Base-by-base conservation (phyloP, 1,284 basidiomycete species). In the Ganoderma meredithae region DNA sequence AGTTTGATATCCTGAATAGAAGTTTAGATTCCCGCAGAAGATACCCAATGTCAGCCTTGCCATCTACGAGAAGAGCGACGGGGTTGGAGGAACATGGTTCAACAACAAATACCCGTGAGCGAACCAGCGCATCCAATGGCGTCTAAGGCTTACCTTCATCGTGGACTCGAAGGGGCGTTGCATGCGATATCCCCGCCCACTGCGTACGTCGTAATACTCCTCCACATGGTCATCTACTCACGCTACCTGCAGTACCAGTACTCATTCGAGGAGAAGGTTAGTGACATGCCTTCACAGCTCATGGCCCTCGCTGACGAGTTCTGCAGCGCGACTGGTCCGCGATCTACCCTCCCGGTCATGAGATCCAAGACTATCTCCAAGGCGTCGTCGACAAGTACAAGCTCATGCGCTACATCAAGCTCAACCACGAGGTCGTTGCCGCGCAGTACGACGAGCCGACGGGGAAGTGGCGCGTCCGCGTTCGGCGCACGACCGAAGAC, bases 81-180 rank as follows among this genome's bases (percentile, higher is more conserved):
- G 83, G 0, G 78, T 90, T 31, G 88, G 88, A 22, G 88, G 88
- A 7, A 85, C 87, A 1, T 90, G 88, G 88, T 79, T 75, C 67
- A 72, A 75, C 39, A 82, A 81, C 56, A 77, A 68, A 60, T 82
- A 82, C 63, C 79, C 81, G 3, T 65, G 44, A 47, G 64, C 52
- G 76, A 78, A 53, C 64, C 41, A 43, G 3, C 1, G 1, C 19
- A 25, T 25, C 13, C 12, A 19, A 43, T n/a, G n/a, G 19, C 44
- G 1, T n/a, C 44, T 13, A 3, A 31, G 2, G 56, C 43, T 61
- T 33, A 47, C 19, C 13, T 25, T 40, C 41, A n/a, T 25, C 8
- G 6, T 15, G 41, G 1, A 13, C 12, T 25, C 69, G 83, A 36
- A 82, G 87, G 15, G 88, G 49, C 72, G 41, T 90, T 4, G 82